Conservation (phyloP, 176 grass and related monocot genomes). For the Tillandsia fasciculata region DNA sequence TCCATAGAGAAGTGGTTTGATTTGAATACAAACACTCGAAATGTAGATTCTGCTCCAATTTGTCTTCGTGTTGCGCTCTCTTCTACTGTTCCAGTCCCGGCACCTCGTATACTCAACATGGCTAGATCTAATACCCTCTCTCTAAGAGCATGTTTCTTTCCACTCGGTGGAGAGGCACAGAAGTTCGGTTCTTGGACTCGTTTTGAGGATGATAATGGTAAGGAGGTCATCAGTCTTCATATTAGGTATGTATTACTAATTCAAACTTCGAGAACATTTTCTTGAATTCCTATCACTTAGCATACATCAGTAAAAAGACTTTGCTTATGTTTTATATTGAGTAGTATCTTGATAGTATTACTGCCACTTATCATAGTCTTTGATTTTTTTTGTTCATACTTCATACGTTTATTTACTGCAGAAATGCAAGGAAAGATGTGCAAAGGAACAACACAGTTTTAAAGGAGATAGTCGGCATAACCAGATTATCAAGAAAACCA, state of each 20-base stretch:
- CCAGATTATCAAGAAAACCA: slow-evolving; percentile 27
- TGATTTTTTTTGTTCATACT: too few relatives aligned
- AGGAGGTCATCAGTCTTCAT: slow-evolving; percentile 54
- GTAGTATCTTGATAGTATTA: neutral
- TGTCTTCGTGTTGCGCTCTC: slow-evolving; percentile 61
- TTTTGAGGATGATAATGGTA: slow-evolving; percentile 51
- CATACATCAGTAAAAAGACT: neutral
- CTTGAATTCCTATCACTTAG: neutral
- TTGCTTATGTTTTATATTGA: neutral
- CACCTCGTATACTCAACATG: slow-evolving; percentile 44
- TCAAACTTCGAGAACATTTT: neutral
- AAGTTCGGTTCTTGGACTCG: slow-evolving; percentile 32
- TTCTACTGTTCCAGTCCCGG: slow-evolving; percentile 35
- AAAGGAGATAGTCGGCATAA: slow-evolving; percentile 46
- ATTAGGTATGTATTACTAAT: slow-evolving; percentile 42
- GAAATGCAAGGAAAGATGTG: slow-evolving; percentile 33
- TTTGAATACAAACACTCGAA: slow-evolving; percentile 36
- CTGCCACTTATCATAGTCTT: too few relatives aligned
- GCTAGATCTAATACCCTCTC: slow-evolving; percentile 33
- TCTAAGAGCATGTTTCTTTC: slow-evolving; percentile 41
- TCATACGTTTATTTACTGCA: neutral
- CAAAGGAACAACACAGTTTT: slow-evolving; percentile 18
- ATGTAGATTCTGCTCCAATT: slow-evolving; percentile 30
- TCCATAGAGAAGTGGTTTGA: slow-evolving; percentile 75
- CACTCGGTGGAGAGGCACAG: slow-evolving; percentile 31